Percentiles rank a stretch among this genome's conserved stretches.
Evolutionary conservation across 176 grass and related monocot species (phyloP).

Genomic region (Musa itinerans): DNA sequence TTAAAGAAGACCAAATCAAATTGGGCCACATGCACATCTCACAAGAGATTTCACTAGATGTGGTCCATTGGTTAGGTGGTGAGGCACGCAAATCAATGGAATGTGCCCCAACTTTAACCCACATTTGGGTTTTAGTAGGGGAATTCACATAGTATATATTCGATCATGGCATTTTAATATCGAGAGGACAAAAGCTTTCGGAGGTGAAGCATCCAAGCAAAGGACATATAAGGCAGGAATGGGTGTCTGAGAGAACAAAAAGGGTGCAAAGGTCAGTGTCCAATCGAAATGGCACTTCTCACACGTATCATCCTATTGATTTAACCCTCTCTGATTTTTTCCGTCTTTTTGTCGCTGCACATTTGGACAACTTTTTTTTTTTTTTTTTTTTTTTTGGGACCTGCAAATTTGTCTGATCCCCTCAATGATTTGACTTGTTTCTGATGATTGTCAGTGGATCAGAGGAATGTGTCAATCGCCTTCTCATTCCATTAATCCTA

Average conservation of each 20-base stretch:
- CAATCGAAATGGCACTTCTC: background rate
- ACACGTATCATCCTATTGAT: too few relatives aligned
- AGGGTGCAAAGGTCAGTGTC: background rate
- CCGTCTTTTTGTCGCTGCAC: background rate
- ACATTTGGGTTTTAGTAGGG: too few relatives aligned
- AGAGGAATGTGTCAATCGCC: background rate
- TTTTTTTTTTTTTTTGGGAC: background rate
- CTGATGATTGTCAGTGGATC: background rate
- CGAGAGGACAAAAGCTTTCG: too few relatives aligned
- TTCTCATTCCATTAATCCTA: background rate
- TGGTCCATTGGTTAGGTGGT: too few relatives aligned
- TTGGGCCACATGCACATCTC: too few relatives aligned
- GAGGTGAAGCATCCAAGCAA: background rate
- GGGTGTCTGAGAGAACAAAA: background rate
- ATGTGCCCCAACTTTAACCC: too few relatives aligned
- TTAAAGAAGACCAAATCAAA: too few relatives aligned
- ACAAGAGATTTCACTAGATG: too few relatives aligned
- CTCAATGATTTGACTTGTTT: background rate
- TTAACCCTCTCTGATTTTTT: background rate
- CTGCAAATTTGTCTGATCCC: background rate
- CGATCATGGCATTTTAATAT: too few relatives aligned
- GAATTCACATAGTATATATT: too few relatives aligned
- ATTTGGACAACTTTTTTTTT: too few relatives aligned
- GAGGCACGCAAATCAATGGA: too few relatives aligned
- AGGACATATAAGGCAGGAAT: background rate